A percentile compares a stretch with the other conserved stretches of the same genome.
Conservation (phyloP, 768 basidiomycete genomes). For the Psilocybe cyanescens region DNA sequence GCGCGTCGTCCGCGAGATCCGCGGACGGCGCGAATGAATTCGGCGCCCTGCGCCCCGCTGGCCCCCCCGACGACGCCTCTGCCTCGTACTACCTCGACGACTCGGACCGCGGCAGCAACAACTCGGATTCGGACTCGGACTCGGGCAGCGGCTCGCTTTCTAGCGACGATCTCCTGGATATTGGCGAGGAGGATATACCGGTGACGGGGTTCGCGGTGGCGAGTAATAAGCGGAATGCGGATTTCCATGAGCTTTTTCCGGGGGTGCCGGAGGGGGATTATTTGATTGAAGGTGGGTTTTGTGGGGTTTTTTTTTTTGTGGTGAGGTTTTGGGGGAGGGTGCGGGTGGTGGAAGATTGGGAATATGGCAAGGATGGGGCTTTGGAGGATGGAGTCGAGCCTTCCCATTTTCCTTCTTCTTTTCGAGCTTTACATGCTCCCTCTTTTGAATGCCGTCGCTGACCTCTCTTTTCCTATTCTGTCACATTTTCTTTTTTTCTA, state of each 20-base stretch:
- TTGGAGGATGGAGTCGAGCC: too few relatives aligned
- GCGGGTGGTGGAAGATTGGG: too few relatives aligned
- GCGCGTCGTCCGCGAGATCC: constrained; percentile 22
- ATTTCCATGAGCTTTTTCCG: constrained; percentile 94
- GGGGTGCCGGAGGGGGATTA: constrained; percentile 94
- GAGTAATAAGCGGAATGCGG: constrained; percentile 90
- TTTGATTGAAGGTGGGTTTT: constrained; percentile 87
- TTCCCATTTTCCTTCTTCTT: too few relatives aligned
- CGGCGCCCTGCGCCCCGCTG: background rate
- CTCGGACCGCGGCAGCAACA: too few relatives aligned
- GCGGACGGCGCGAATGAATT: constrained; percentile 1
- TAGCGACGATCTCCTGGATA: constrained; percentile 19
- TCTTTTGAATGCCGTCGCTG: too few relatives aligned
- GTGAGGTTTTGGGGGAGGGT: background rate
- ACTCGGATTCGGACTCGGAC: constrained; percentile 20
- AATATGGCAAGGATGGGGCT: too few relatives aligned
- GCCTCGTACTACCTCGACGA: too few relatives aligned
- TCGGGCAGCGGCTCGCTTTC: constrained; percentile 15
- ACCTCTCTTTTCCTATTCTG: background rate
- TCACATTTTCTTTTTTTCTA: constrained; percentile 30
- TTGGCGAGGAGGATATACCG: constrained; percentile 79
- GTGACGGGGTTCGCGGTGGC: constrained; percentile 98
- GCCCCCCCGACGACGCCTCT: background rate
- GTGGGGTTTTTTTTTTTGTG: constrained; percentile 5
- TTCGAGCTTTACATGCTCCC: too few relatives aligned